Percentiles rank a stretch among this genome's conserved stretches.
Evolutionary conservation across 2,329 filamentous ascomycete species (phyloP).

Genomic region (Nannizziopsis barbatae): DNA sequence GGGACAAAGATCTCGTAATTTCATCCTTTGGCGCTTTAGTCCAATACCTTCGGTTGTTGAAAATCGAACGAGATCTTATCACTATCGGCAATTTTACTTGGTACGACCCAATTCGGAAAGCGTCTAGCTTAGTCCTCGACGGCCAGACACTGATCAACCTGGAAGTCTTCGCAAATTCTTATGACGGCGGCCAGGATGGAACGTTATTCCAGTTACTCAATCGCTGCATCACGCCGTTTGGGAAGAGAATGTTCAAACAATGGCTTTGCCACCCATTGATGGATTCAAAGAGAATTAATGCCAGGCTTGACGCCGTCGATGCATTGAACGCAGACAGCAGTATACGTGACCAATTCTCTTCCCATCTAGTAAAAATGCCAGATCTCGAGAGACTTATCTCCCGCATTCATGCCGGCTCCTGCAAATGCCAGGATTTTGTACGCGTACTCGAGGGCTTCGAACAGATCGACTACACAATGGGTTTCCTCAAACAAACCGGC

Average conservation of each 20-base stretch:
- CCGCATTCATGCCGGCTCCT: constrained; percentile 82
- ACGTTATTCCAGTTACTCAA: constrained; percentile 87
- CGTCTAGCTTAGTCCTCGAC: constrained; percentile 79
- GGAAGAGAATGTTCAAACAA: constrained; percentile 87
- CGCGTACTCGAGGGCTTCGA: constrained; percentile 91
- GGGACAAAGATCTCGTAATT: constrained; percentile 71
- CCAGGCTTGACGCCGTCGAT: constrained; percentile 86
- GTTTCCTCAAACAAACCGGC: constrained; percentile 60
- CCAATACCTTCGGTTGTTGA: constrained; percentile 74
- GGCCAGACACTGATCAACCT: constrained; percentile 95
- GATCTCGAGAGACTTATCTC: constrained; percentile 91
- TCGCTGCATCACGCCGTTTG: constrained; percentile 89
- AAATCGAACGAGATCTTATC: constrained; percentile 76
- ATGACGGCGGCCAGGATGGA: constrained; percentile 71
- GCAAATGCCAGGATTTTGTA: constrained; percentile 83
- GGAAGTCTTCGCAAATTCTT: constrained; percentile 91
- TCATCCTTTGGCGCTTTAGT: constrained; percentile 82
- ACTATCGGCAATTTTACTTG: constrained; percentile 82
- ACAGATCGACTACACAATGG: constrained; percentile 91
- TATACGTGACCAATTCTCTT: constrained; percentile 76
- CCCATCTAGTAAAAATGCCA: constrained; percentile 79
- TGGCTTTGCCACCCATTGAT: constrained; percentile 96
- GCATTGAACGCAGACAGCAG: constrained; percentile 73
- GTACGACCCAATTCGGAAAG: constrained; percentile 88
- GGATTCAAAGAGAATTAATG: constrained; percentile 78